These are phyloP conservation scores for Spinacia oleracea DNA, from an alignment of 179 eudicot species.

Conservation along the genomic window DNA sequence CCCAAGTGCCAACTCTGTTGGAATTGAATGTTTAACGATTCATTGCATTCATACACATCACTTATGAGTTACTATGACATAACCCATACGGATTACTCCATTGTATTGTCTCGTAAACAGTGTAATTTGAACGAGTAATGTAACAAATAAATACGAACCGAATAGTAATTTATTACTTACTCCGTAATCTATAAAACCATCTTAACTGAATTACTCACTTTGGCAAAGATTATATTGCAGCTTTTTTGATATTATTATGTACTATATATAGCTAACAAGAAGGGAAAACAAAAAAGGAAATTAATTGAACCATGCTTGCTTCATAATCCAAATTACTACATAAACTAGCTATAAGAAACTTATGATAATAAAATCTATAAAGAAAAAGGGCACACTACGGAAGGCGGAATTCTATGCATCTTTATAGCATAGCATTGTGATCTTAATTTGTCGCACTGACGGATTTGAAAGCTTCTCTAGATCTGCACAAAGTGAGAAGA, in stretches of 20 bases:
- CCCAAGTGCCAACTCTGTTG: background rate
- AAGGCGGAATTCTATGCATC: background rate
- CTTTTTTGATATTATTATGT: background rate
- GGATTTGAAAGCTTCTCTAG: background rate
- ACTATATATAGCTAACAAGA: background rate
- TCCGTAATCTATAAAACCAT: too few species aligned
- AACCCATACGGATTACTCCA: background rate
- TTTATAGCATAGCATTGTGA: background rate
- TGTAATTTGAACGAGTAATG: too few species aligned
- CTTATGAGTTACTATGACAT: background rate
- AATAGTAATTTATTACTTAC: too few species aligned
- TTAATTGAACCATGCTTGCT: background rate
- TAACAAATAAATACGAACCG: background rate
- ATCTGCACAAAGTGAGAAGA: slow-evolving; percentile 11
- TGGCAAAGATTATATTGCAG: background rate
- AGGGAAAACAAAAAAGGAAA: background rate
- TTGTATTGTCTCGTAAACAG: background rate
- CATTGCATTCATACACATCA: slow-evolving; percentile 13
- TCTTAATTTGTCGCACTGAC: too few species aligned
- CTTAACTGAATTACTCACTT: too few species aligned
- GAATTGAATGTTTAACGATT: slow-evolving; percentile 20
- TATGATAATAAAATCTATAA: background rate
- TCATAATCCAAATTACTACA: slow-evolving; percentile 12
- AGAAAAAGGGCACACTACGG: too few species aligned
- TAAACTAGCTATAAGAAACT: background rate